Evolutionary conservation across 164 flowering plant species (phyloP).

Genomic region (Nymphaea colorata): DNA sequence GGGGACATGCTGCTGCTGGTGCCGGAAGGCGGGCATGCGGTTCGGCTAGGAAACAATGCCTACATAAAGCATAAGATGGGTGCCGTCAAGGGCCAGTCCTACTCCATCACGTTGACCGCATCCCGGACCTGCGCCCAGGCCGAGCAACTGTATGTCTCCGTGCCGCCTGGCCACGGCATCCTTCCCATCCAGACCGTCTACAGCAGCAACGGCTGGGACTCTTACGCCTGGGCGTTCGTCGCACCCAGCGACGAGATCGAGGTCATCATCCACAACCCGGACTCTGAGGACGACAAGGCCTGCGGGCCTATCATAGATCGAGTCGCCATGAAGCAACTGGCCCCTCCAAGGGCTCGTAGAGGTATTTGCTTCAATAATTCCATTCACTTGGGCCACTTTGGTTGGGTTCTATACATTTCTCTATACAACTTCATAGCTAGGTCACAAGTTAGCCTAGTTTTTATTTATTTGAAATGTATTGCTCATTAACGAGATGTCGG

Average conservation of each 20-base stretch:
- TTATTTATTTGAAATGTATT: no score
- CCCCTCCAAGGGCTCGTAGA: slow-evolving; percentile 73
- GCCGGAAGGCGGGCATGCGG: slow-evolving; percentile 68
- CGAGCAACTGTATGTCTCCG: slow-evolving; percentile 46
- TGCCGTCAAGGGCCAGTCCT: slow-evolving; percentile 33
- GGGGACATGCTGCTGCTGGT: slow-evolving; percentile 83
- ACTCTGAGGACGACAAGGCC: slow-evolving; percentile 86
- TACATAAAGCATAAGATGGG: slow-evolving; percentile 40
- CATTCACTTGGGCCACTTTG: no score
- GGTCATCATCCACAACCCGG: slow-evolving; percentile 57
- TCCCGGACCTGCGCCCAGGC: slow-evolving; percentile 75
- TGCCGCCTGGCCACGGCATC: slow-evolving; percentile 29
- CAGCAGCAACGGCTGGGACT: slow-evolving; percentile 60
- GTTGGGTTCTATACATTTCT: no score
- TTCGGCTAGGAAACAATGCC: slow-evolving; percentile 78
- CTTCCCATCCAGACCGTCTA: slow-evolving; percentile 63
- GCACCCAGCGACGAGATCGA: slow-evolving; percentile 20
- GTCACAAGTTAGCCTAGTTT: no score
- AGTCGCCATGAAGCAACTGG: slow-evolving; percentile 44
- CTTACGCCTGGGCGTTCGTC: slow-evolving; percentile 42
- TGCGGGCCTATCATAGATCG: slow-evolving; percentile 95
- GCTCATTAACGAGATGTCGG: no score
- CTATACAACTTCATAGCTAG: no score
- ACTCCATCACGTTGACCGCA: slow-evolving; percentile 58
- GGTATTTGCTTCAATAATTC: not conserved